phyloP scores from a whole-genome alignment of 2,329 filamentous ascomycete genomes.

The Periconia macrospinosa region DNA sequence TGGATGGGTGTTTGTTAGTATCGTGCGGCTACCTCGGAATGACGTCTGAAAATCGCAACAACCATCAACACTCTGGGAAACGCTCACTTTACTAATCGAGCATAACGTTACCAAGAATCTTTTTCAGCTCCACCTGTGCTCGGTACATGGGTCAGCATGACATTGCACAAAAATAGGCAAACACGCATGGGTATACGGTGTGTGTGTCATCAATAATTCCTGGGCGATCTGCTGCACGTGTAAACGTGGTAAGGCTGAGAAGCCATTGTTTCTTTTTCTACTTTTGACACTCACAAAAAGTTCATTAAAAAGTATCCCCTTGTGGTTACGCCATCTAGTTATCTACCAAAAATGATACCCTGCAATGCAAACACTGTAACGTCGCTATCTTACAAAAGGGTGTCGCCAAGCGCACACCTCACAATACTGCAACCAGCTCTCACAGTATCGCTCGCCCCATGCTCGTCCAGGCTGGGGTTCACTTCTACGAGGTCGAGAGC shows the following conservation, averaged over 20 bases:
- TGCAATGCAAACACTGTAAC: not conserved
- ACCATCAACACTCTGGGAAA: too few species aligned
- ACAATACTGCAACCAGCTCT: constrained; percentile 89
- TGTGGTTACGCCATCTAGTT: not conserved
- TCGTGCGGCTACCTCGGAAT: not conserved
- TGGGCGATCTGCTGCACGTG: too few species aligned
- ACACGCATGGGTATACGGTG: not conserved
- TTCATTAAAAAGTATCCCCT: not conserved
- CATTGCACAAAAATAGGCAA: not conserved
- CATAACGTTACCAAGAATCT: too few species aligned
- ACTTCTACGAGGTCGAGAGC: constrained; percentile 61
- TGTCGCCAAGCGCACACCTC: constrained; percentile 89
- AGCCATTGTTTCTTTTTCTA: too few species aligned
- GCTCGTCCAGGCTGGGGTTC: constrained; percentile 51
- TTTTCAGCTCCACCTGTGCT: not conserved
- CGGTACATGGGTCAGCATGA: not conserved
- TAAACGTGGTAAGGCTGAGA: too few species aligned
- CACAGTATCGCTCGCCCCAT: constrained; percentile 81
- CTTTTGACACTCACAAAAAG: too few species aligned
- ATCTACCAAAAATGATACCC: not conserved
- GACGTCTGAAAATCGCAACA: not conserved
- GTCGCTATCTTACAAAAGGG: constrained; percentile 64
- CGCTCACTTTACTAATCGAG: too few species aligned
- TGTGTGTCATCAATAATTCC: too few species aligned
- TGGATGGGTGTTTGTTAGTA: not conserved